These are phyloP conservation scores for Alternaria atra DNA, from an alignment of 2,329 filamentous ascomycete species.

Conservation along the genomic window DNA sequence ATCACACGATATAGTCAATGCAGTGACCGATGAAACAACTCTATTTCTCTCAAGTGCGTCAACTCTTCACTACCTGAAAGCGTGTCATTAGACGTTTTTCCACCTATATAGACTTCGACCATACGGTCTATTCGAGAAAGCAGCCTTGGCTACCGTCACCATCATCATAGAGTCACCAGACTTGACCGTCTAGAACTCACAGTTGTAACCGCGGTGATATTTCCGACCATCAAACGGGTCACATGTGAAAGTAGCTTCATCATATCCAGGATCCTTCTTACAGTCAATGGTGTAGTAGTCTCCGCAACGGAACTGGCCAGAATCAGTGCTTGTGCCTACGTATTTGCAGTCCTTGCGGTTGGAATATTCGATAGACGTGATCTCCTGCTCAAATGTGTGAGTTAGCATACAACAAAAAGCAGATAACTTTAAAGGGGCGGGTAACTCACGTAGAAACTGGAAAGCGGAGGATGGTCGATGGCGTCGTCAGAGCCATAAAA, in stretches of 20 bases:
- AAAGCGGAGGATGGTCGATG: neutral
- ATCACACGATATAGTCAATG: neutral
- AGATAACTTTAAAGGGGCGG: neutral
- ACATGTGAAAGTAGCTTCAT: neutral
- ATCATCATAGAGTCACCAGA: neutral
- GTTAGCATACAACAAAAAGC: neutral
- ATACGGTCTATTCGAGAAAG: neutral
- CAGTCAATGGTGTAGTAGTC: neutral
- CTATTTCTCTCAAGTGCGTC: neutral
- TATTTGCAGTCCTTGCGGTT: neutral
- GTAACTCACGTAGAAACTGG: neutral
- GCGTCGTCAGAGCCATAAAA: neutral
- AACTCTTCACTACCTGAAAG: no score
- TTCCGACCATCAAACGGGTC: neutral
- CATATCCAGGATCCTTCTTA: neutral
- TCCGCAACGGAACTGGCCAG: slow-evolving; percentile 1
- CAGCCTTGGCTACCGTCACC: neutral
- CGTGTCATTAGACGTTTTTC: no score
- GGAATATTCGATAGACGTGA: neutral
- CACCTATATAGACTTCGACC: neutral
- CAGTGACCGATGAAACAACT: neutral
- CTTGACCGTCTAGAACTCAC: neutral
- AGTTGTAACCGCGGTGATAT: neutral
- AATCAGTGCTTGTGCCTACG: neutral
- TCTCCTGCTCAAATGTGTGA: neutral